Percentiles rank a stretch among this genome's conserved stretches.
phyloP scores from a whole-genome alignment of 1,139 yeast species.

The Geotrichum fermentans region DNA sequence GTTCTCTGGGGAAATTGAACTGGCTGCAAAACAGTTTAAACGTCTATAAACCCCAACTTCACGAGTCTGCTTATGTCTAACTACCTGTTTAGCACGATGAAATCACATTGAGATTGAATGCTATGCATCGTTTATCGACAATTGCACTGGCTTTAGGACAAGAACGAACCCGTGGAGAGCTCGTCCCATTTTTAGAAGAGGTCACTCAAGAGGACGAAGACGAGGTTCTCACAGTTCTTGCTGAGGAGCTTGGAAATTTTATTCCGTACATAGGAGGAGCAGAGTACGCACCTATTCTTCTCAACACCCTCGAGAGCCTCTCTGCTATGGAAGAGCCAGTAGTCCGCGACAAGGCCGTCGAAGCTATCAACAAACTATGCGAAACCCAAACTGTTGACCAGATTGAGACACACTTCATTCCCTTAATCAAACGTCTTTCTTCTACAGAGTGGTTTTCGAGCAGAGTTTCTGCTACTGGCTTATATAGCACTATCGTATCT shows the following conservation, averaged over 20 bases:
- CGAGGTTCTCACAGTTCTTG: slow-evolving; percentile 91
- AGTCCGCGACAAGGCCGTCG: slow-evolving; percentile 91
- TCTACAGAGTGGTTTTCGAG: slow-evolving; percentile 94
- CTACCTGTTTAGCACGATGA: slow-evolving; percentile 61
- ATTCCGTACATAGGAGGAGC: slow-evolving; percentile 86
- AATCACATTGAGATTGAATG: slow-evolving; percentile 85
- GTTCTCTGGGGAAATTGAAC: background rate
- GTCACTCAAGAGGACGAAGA: slow-evolving; percentile 98
- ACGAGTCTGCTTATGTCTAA: background rate
- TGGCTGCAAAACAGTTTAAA: background rate
- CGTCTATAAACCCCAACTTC: background rate
- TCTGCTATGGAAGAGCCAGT: slow-evolving; percentile 97
- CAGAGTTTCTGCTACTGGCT: slow-evolving; percentile 88
- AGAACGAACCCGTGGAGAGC: slow-evolving; percentile 82
- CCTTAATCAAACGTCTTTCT: slow-evolving; percentile 70
- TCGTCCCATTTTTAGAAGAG: slow-evolving; percentile 80
- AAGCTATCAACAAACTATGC: slow-evolving; percentile 70
- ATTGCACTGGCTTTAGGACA: slow-evolving; percentile 95
- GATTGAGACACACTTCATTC: slow-evolving; percentile 62
- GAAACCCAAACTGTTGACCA: slow-evolving; percentile 62
- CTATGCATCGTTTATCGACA: slow-evolving; percentile 90
- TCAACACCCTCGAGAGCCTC: slow-evolving; percentile 82
- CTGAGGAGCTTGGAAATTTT: slow-evolving; percentile 83
- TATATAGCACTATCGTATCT: slow-evolving; percentile 66
- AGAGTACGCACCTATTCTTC: slow-evolving; percentile 65